Conservation (phyloP, 2,329 filamentous ascomycete genomes). For the Dactylellina haptotyla region DNA sequence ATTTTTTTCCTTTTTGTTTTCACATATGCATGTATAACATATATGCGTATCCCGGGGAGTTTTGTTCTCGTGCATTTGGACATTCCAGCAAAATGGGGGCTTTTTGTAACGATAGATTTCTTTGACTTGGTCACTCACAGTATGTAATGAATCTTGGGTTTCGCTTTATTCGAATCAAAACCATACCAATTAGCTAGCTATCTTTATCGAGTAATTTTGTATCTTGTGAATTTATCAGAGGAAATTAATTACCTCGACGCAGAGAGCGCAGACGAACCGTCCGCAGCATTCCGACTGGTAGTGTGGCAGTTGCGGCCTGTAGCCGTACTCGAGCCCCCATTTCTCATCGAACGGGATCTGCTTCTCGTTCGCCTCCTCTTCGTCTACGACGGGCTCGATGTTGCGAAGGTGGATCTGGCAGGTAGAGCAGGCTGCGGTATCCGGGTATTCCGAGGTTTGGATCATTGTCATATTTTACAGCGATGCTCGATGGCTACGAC, state of each 20-base stretch:
- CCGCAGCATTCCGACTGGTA: conserved; percentile 55
- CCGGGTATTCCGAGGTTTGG: conserved; percentile 3
- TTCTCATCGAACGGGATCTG: conserved; percentile 20
- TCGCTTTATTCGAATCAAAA: conserved; percentile 29
- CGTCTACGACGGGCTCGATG: neutral
- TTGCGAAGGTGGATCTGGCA: conserved; percentile 37
- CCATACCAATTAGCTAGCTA: neutral
- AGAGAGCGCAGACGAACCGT: conserved; percentile 55
- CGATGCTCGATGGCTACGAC: neutral
- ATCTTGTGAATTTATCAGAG: neutral
- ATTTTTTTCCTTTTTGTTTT: conserved; percentile 21
- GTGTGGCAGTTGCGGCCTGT: neutral
- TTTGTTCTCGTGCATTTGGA: neutral
- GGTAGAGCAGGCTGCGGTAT: conserved; percentile 45
- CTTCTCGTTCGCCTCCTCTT: conserved; percentile 14
- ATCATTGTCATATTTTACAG: conserved; percentile 14
- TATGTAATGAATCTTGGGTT: conserved; percentile 56
- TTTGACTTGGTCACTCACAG: conserved; percentile 36
- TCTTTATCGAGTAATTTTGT: neutral
- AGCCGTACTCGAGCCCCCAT: neutral
- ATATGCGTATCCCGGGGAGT: too few species aligned
- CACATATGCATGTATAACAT: too few species aligned
- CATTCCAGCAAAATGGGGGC: neutral
- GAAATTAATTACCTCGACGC: conserved; percentile 49
- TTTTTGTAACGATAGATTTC: conserved; percentile 40